Conservation (phyloP, 768 basidiomycete genomes). For the Pseudohyphozyma bogoriensis region DNA sequence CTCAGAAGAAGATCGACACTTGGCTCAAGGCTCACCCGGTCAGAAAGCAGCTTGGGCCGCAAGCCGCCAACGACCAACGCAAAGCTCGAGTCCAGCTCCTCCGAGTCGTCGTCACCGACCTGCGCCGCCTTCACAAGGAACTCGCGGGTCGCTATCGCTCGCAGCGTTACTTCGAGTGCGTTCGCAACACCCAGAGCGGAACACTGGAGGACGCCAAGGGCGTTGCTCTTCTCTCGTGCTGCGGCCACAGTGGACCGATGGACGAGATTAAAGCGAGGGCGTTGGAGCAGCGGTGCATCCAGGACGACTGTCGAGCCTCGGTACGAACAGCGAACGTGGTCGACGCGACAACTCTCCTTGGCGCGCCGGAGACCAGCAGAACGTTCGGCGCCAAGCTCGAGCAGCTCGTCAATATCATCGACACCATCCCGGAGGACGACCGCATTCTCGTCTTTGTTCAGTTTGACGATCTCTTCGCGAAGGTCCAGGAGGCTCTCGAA, state of each 20-base stretch:
- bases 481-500: constrained; percentile 70
- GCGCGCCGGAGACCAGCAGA: constrained; percentile 35
- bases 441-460: constrained; percentile 90
- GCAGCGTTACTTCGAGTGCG: constrained; percentile 80
- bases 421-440: constrained; percentile 64
- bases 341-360: constrained; percentile 34
- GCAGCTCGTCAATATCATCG: constrained; percentile 63
- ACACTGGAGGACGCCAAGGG: constrained; percentile 19
- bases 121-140: constrained; percentile 58
- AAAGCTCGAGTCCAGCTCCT: not conserved
- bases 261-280: constrained; percentile 63
- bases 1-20: constrained; percentile 28
- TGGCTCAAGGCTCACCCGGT: not conserved
- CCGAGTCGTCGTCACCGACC: not conserved
- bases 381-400: constrained; percentile 38
- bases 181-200: constrained; percentile 73
- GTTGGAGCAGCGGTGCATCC: constrained; percentile 66
- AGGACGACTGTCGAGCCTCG: constrained; percentile 48
- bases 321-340: constrained; percentile 48
- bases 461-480: constrained; percentile 84
- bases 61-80: not conserved
- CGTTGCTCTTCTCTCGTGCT: constrained; percentile 75
- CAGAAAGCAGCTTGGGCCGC: too few species aligned
- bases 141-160: constrained; percentile 82
- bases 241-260: constrained; percentile 78